Conservation (phyloP, 768 basidiomycete species). For the Podaxis carcinomalis region DNA sequence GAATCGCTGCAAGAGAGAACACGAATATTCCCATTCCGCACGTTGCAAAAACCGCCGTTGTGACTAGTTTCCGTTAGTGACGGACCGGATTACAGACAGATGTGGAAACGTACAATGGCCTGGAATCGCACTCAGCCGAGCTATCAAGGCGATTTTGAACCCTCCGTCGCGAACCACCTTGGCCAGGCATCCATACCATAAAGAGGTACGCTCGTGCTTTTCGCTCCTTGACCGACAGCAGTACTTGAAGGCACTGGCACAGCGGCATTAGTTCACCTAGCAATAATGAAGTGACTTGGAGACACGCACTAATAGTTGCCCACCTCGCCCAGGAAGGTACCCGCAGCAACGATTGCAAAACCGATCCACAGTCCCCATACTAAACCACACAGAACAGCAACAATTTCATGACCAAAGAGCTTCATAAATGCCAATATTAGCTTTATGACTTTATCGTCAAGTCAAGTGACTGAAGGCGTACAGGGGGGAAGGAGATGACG, state of each 20-base stretch:
- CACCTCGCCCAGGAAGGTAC: slow-evolving; percentile 81
- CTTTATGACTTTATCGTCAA: background rate
- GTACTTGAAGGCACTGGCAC: slow-evolving; percentile 73
- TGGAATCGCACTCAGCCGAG: slow-evolving; percentile 78
- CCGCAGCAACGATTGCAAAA: slow-evolving; percentile 81
- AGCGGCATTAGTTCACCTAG: slow-evolving; percentile 4
- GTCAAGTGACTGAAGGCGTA: slow-evolving; percentile 25
- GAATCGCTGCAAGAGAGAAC: slow-evolving; percentile 74
- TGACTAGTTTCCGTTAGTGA: slow-evolving; percentile 43
- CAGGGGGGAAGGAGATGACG: slow-evolving; percentile 83
- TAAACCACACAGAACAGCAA: slow-evolving; percentile 83
- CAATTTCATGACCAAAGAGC: slow-evolving; percentile 91
- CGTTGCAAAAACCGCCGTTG: slow-evolving; percentile 83
- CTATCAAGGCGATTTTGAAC: slow-evolving; percentile 77
- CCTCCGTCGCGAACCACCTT: slow-evolving; percentile 82
- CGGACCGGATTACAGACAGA: background rate
- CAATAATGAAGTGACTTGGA: background rate
- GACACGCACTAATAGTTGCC: slow-evolving; percentile 81
- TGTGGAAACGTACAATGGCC: slow-evolving; percentile 62
- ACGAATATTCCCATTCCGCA: slow-evolving; percentile 82
- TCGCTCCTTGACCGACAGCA: slow-evolving; percentile 72
- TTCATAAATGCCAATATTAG: slow-evolving; percentile 20
- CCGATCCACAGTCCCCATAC: slow-evolving; percentile 89
- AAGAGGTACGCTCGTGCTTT: slow-evolving; percentile 58
- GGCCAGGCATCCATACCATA: slow-evolving; percentile 59